Conservation (phyloP, 1,284 basidiomycete genomes). For the Nidula niveotomentosa region DNA sequence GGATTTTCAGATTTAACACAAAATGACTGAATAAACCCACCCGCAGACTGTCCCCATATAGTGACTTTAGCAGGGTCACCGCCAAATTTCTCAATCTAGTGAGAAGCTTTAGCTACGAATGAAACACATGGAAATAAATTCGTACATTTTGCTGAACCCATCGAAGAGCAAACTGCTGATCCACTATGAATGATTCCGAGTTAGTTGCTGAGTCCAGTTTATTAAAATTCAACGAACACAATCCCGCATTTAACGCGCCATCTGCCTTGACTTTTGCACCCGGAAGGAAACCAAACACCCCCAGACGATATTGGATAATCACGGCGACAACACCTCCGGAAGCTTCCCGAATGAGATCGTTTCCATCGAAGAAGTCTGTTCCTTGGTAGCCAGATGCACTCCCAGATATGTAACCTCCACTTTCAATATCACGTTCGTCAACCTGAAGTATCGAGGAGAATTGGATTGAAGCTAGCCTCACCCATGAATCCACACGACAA, state of each 20-base stretch:
- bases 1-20: not conserved
- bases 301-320: constrained; percentile 39
- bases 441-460: not conserved
- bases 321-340: constrained; percentile 32
- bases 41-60: constrained; percentile 35
- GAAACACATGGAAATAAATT: not conserved
- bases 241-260: constrained; percentile 33
- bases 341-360: constrained; percentile 22
- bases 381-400: constrained; percentile 16
- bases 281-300: constrained; percentile 39
- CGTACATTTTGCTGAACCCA: constrained; percentile 39
- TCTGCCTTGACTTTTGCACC: constrained; percentile 29
- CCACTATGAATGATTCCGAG: constrained; percentile 21
- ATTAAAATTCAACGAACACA: constrained; percentile 22
- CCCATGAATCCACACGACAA: constrained; percentile 44
- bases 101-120: not conserved
- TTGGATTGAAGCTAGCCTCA: constrained; percentile 1
- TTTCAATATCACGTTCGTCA: constrained; percentile 17
- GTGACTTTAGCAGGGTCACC: constrained; percentile 32
- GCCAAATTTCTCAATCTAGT: constrained; percentile 26
- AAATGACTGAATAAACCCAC: constrained; percentile 9
- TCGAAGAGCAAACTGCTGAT: constrained; percentile 38
- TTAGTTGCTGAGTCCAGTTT: not conserved
- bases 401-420: constrained; percentile 24
- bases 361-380: constrained; percentile 11